phyloP scores from a whole-genome alignment of 345 rosid genomes.

The Gossypium longicalyx region DNA sequence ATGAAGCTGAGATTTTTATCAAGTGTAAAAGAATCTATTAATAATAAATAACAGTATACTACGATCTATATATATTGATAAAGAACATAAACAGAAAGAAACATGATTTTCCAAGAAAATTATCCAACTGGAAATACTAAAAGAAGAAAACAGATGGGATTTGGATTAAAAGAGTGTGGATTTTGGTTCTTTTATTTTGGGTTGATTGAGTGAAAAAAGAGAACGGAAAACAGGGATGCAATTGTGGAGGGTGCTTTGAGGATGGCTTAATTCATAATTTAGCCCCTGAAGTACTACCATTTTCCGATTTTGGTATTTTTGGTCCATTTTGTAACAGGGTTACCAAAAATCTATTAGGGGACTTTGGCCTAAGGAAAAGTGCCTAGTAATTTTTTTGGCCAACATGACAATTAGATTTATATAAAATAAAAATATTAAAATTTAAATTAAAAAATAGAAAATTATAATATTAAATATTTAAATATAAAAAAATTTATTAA shows the following conservation, averaged over 20 bases:
- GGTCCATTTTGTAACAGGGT: no score
- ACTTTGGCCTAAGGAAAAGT: no score
- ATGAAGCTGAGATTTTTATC: conserved; percentile 4
- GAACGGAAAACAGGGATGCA: background rate
- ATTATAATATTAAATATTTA: no score
- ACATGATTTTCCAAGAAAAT: background rate
- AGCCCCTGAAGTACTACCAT: no score
- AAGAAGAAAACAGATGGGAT: background rate
- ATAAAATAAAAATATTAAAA: no score
- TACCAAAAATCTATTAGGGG: no score
- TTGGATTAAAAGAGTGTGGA: background rate
- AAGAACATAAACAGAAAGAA: background rate
- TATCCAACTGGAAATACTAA: background rate
- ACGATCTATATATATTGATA: background rate
- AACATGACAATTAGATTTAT: no score
- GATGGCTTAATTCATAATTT: background rate
- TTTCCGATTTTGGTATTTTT: no score
- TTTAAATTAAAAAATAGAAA: no score
- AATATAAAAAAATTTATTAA: no score
- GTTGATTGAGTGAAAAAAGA: background rate
- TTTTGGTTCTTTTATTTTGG: background rate
- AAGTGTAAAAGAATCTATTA: background rate
- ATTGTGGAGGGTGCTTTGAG: background rate
- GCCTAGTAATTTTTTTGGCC: no score
- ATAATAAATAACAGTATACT: background rate